Evolutionary conservation across 2,329 filamentous ascomycete genomes (phyloP).

Genomic region (Elsinoe necatrix): DNA sequence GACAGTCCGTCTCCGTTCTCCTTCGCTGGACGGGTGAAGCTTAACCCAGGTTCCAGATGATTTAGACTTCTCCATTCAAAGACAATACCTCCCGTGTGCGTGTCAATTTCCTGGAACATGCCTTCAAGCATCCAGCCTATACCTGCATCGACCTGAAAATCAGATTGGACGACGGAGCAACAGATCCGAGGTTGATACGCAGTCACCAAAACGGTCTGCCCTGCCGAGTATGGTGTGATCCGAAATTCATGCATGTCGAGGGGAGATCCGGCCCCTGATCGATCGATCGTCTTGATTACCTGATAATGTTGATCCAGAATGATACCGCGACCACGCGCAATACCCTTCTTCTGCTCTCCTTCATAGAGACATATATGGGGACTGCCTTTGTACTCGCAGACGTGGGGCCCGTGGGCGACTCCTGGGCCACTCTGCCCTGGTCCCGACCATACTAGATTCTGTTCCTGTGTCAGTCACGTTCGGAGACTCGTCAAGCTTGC

Average conservation of each 20-base stretch:
- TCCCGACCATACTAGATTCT: conserved; percentile 29
- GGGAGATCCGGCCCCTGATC: conserved; percentile 29
- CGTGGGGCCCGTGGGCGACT: conserved; percentile 37
- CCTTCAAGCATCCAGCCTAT: too few species aligned
- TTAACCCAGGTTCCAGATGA: conserved; percentile 41
- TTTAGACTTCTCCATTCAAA: conserved; percentile 51
- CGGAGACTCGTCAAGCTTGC: too few species aligned
- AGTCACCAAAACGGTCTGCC: too few species aligned
- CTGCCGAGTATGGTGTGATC: too few species aligned
- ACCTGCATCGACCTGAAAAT: too few species aligned
- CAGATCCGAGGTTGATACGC: too few species aligned
- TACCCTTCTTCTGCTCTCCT: not conserved
- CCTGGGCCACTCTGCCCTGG: conserved; percentile 36
- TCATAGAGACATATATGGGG: conserved; percentile 29
- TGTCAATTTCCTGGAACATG: too few species aligned
- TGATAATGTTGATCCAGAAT: conserved; percentile 20
- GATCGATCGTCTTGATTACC: conserved; percentile 36
- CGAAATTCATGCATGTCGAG: conserved; percentile 27
- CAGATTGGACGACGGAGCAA: too few species aligned
- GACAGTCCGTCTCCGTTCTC: conserved; percentile 35
- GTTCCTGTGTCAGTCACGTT: conserved; percentile 15
- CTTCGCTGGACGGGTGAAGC: conserved; percentile 29
- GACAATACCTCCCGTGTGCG: conserved; percentile 21
- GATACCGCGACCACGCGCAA: not conserved
- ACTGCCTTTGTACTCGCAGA: conserved; percentile 37